Conservation (phyloP, 805 yeast species). For the Zygotorulaspora sp. region DNA sequence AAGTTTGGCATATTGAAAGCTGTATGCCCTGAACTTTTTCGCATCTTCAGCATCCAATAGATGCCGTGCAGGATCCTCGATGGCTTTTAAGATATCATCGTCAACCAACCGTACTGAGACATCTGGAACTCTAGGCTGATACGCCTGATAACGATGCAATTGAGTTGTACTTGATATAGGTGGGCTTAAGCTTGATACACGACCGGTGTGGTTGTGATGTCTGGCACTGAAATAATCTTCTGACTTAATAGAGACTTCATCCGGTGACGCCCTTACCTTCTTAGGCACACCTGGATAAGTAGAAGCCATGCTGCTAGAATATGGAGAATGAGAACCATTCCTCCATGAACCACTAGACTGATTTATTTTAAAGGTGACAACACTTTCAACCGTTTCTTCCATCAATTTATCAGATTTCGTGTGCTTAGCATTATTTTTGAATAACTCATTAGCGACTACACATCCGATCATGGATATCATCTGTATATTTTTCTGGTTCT, state of each 20-base stretch:
- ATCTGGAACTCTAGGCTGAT: constrained; percentile 18
- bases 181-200: constrained; percentile 7
- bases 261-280: constrained; percentile 10
- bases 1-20: constrained; percentile 73
- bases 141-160: constrained; percentile 6
- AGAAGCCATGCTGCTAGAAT: constrained; percentile 14
- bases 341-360: constrained; percentile 9
- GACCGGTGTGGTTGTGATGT: constrained; percentile 6
- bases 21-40: constrained; percentile 37
- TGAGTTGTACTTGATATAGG: constrained; percentile 8
- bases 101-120: constrained; percentile 26
- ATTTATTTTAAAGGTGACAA: constrained; percentile 18
- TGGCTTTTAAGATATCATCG: constrained; percentile 27
- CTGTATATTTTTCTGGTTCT: constrained; percentile 62
- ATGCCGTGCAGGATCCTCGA: constrained; percentile 17
- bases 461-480: constrained; percentile 89
- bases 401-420: not conserved
- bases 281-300: constrained; percentile 6
- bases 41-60: constrained; percentile 27
- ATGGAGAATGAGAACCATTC: constrained; percentile 18
- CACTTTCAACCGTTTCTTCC: constrained; percentile 18
- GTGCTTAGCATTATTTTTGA: constrained; percentile 1
- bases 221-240: constrained; percentile 28
- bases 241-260: constrained; percentile 22
- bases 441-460: constrained; percentile 43